Conservation (phyloP, 176 grass and related monocot genomes). For the Chrysopogon serrulatus region DNA sequence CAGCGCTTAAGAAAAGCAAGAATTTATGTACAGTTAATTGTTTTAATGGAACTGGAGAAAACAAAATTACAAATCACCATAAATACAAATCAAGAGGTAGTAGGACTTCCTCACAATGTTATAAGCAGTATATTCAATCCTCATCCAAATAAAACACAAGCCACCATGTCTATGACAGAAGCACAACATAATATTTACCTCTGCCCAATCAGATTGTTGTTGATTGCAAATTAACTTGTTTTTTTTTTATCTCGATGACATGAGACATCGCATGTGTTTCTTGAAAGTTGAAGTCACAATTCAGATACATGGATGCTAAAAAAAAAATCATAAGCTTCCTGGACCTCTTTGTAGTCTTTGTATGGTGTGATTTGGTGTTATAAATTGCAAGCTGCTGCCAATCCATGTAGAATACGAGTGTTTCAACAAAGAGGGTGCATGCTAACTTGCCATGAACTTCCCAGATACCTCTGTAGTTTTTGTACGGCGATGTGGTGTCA, state of each 20-base stretch:
- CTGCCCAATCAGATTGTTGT: not conserved
- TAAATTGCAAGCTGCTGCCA: not conserved
- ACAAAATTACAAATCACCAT: not conserved
- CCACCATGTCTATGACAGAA: not conserved
- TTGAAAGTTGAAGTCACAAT: not conserved
- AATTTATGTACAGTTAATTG: not conserved
- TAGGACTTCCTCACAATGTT: not conserved
- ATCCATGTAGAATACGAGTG: not conserved
- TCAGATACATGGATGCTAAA: not conserved
- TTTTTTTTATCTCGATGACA: not conserved
- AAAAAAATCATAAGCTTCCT: not conserved
- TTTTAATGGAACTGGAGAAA: not conserved
- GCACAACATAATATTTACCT: not conserved
- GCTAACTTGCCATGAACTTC: not conserved
- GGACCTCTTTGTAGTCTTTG: not conserved
- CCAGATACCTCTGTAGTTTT: not conserved
- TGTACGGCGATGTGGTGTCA: not conserved
- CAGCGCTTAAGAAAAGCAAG: not conserved
- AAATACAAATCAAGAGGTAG: not conserved
- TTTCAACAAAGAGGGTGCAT: not conserved
- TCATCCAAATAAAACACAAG: not conserved
- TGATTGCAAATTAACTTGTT: not conserved
- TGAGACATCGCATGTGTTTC: not conserved
- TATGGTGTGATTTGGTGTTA: not conserved
- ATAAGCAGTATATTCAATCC: not conserved